A percentile compares a stretch with the other conserved stretches of the same genome.
Conservation (phyloP, 768 basidiomycete genomes). For the Cyathus striatus region DNA sequence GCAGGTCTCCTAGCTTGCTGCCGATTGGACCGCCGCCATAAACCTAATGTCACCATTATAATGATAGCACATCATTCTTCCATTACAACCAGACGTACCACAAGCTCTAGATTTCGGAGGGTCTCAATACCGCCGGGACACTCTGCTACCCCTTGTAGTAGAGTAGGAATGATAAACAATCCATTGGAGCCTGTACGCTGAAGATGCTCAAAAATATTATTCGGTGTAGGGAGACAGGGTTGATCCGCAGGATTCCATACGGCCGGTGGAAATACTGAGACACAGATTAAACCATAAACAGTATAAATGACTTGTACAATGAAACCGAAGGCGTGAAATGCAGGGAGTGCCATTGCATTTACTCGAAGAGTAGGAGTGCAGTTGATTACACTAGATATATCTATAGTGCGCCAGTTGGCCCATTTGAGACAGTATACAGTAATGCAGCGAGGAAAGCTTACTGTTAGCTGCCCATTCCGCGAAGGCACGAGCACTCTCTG, state of each 20-base stretch:
- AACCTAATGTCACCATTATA: slow-evolving; percentile 7
- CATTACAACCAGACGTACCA: slow-evolving; percentile 1
- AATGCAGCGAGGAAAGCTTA: slow-evolving; percentile 12
- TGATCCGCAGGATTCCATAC: slow-evolving; percentile 8
- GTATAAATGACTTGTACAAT: slow-evolving; percentile 17
- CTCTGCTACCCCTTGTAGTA: slow-evolving; percentile 6
- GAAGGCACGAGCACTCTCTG: slow-evolving; percentile 14
- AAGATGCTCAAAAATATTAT: background rate
- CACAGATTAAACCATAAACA: slow-evolving; percentile 11
- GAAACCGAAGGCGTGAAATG: slow-evolving; percentile 26
- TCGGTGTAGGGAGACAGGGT: slow-evolving; percentile 26
- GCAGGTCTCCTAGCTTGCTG: slow-evolving; percentile 20
- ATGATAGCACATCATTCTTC: too few relatives aligned
- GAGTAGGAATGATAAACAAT: background rate
- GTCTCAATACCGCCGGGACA: slow-evolving; percentile 13
- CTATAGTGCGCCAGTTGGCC: too few relatives aligned
- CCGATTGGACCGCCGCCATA: slow-evolving; percentile 26
- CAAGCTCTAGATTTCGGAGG: slow-evolving; percentile 26
- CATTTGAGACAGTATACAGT: too few relatives aligned
- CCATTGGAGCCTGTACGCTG: background rate
- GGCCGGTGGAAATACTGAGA: slow-evolving; percentile 21
- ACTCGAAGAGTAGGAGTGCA: slow-evolving; percentile 3
- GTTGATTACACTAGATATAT: too few relatives aligned
- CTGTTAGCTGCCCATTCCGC: slow-evolving; percentile 18
- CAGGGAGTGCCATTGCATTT: slow-evolving; percentile 21